A percentile compares a stretch with the other conserved stretches of the same genome.
Conservation (phyloP, 495 filamentous ascomycete genomes). For the Penicillium manginii region DNA sequence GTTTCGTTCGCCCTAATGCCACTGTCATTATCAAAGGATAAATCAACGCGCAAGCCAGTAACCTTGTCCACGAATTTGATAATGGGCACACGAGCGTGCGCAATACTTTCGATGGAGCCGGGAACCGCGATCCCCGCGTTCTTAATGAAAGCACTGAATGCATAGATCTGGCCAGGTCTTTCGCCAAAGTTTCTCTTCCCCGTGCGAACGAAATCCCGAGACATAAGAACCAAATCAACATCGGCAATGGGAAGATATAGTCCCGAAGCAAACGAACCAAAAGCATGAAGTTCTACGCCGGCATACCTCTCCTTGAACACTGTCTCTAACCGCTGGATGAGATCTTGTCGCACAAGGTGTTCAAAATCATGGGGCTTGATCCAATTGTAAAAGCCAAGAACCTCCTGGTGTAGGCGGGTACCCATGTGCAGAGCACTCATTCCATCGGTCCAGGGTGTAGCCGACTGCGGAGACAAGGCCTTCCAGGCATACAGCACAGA, state of each 20-base stretch:
- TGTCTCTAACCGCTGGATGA: constrained; percentile 66
- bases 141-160: constrained; percentile 56
- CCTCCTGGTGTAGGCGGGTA: constrained; percentile 74
- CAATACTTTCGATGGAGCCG: constrained; percentile 64
- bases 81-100: constrained; percentile 84
- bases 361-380: constrained; percentile 79
- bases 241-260: constrained; percentile 90
- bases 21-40: constrained; percentile 91
- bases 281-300: constrained; percentile 66
- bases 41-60: constrained; percentile 79
- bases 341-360: constrained; percentile 67
- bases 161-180: constrained; percentile 48
- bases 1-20: constrained; percentile 78
- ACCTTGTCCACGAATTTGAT: constrained; percentile 79
- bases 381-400: constrained; percentile 85
- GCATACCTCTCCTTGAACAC: constrained; percentile 55
- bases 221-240: constrained; percentile 90
- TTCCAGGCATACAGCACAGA: constrained; percentile 63
- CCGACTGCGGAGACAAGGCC: constrained; percentile 40
- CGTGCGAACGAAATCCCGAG: constrained; percentile 55
- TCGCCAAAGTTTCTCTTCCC: constrained; percentile 49
- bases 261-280: constrained; percentile 90
- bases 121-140: constrained; percentile 49
- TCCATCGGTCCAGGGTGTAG: constrained; percentile 64
- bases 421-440: constrained; percentile 35